Conservation (phyloP, 495 filamentous ascomycete species). For the Achaetomiella virescens region DNA sequence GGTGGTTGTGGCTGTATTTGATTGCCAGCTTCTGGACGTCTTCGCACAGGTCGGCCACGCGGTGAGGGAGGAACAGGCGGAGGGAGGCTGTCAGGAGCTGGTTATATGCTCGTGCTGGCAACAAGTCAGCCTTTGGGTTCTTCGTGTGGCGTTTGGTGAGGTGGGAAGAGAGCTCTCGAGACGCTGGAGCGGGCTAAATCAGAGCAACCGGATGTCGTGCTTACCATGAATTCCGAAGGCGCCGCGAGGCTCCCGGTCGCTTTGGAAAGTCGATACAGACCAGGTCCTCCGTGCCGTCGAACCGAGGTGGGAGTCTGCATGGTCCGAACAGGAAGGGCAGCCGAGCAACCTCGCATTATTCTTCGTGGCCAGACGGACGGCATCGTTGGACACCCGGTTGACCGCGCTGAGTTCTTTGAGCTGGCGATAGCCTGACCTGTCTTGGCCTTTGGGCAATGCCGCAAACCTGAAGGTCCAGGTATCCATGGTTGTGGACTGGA, state of each 20-base stretch:
- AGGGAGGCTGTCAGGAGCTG: neutral
- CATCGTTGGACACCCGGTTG: neutral
- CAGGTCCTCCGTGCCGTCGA: slow-evolving; percentile 5
- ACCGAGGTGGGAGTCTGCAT: too few species aligned
- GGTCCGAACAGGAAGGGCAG: neutral
- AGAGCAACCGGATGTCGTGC: too few species aligned
- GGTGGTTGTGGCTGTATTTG: neutral
- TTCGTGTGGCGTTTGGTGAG: too few species aligned
- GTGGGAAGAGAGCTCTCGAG: neutral
- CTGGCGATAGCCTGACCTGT: slow-evolving; percentile 8
- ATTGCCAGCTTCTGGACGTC: neutral
- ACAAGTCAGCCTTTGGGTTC: too few species aligned
- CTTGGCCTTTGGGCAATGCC: neutral
- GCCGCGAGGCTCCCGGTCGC: too few species aligned
- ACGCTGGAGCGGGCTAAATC: too few species aligned
- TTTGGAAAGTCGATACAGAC: slow-evolving; percentile 1
- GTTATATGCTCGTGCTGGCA: neutral
- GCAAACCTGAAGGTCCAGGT: neutral
- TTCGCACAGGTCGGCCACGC: neutral
- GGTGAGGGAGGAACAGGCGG: neutral
- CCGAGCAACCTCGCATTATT: neutral
- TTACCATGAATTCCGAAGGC: too few species aligned
- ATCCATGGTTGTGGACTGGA: neutral
- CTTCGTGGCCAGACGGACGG: neutral
- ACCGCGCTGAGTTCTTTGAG: neutral